Conservation (phyloP, 1,284 basidiomycete species). For the Tilletia caries region DNA sequence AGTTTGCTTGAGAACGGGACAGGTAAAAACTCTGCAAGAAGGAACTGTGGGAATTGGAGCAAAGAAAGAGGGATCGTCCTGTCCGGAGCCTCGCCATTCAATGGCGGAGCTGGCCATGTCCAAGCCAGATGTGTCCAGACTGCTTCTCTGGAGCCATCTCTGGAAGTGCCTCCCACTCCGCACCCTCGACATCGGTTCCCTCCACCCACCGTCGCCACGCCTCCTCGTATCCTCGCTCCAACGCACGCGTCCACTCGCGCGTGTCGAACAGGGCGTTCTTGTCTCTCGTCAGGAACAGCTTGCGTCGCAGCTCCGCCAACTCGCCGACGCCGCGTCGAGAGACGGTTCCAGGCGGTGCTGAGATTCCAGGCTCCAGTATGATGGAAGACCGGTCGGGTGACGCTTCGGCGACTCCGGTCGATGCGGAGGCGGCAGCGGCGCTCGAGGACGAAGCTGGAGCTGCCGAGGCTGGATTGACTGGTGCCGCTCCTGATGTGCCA, state of each 20-base stretch:
- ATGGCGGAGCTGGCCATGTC: background rate
- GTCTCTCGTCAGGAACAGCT: constrained; percentile 60
- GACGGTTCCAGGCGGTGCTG: constrained; percentile 23
- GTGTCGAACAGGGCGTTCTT: constrained; percentile 63
- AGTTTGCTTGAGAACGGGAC: no score
- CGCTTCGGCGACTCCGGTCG: constrained; percentile 14
- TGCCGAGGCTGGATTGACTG: constrained; percentile 7
- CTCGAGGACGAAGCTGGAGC: constrained; percentile 3
- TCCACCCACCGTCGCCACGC: constrained; percentile 64
- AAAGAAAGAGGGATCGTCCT: no score
- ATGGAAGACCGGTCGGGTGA: constrained; percentile 29
- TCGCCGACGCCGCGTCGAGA: constrained; percentile 28
- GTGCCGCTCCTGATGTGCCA: constrained; percentile 8
- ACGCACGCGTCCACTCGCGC: constrained; percentile 60
- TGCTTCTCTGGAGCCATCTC: constrained; percentile 14
- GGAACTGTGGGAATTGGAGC: no score
- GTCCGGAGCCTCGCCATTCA: no score
- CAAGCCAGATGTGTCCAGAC: constrained; percentile 33
- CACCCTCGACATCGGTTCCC: constrained; percentile 59
- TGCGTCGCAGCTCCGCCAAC: constrained; percentile 29
- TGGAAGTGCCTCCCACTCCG: constrained; percentile 50
- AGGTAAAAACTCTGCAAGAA: no score
- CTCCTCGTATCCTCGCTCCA: constrained; percentile 60
- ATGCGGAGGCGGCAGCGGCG: background rate
- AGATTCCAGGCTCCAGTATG: constrained; percentile 26